These are phyloP conservation scores for Globisporangium rhizosaccharum DNA, from an alignment of 352 stramenopile genomes.

Conservation along the genomic window DNA sequence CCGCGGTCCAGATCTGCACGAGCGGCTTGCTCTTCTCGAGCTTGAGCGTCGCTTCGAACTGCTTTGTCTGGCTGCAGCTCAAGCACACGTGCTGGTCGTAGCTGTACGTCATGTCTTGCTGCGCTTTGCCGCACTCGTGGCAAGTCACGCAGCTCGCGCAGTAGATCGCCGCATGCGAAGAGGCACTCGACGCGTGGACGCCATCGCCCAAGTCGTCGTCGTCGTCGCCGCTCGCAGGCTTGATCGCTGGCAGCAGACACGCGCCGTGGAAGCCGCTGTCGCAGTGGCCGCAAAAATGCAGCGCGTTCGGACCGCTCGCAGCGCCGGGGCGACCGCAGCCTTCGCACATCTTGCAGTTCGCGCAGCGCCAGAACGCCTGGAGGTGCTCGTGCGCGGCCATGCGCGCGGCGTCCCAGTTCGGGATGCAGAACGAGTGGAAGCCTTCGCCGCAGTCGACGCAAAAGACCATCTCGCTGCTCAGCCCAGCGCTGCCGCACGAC, in stretches of 20 bases:
- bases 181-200: neutral
- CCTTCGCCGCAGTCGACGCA: conserved; percentile 95
- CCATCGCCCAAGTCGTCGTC: conserved; percentile 3
- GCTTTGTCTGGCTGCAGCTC: conserved; percentile 45
- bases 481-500: conserved; percentile 84
- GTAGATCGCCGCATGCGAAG: conserved; percentile 25
- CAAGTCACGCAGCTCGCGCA: conserved; percentile 68
- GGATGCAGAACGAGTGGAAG: conserved; percentile 91
- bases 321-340: conserved; percentile 69
- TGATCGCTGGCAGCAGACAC: conserved; percentile 41
- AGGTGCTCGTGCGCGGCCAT: conserved; percentile 42
- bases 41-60: conserved; percentile 41
- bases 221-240: conserved; percentile 7
- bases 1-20: conserved; percentile 50
- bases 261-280: conserved; percentile 51
- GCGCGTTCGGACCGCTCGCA: neutral
- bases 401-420: conserved; percentile 28
- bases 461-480: conserved; percentile 85
- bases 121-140: conserved; percentile 36
- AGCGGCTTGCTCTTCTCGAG: conserved; percentile 49
- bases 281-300: conserved; percentile 42
- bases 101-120: conserved; percentile 56
- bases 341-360: conserved; percentile 96
- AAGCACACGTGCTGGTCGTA: conserved; percentile 53
- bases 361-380: conserved; percentile 87